Conservation (phyloP, 352 stramenopile species). For the Phytophthora cactorum region DNA sequence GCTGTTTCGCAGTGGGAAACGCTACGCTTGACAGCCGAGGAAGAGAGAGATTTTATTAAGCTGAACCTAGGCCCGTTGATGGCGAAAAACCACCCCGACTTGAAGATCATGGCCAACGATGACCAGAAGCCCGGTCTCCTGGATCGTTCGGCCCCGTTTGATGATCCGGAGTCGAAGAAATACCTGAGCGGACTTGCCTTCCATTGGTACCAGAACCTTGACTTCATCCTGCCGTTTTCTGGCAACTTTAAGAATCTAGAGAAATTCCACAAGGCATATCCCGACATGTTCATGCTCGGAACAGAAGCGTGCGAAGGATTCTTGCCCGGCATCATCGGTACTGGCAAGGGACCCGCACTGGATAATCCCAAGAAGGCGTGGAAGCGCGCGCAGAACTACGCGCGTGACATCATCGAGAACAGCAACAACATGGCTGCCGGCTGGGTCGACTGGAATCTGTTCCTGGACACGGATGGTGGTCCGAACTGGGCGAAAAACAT, state of each 20-base stretch:
- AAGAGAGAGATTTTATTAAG: constrained; percentile 66
- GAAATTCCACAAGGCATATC: constrained; percentile 53
- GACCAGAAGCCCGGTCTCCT: constrained; percentile 71
- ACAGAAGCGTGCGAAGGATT: constrained; percentile 81
- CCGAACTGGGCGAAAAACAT: constrained; percentile 79
- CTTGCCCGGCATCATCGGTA: constrained; percentile 50
- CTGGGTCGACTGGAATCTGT: constrained; percentile 92
- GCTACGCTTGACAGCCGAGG: constrained; percentile 35
- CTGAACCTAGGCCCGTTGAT: constrained; percentile 70
- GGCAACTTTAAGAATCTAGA: constrained; percentile 54
- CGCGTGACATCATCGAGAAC: constrained; percentile 87
- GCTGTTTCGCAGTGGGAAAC: constrained; percentile 51
- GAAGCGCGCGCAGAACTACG: constrained; percentile 75
- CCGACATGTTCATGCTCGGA: constrained; percentile 79
- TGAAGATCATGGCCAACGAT: constrained; percentile 80
- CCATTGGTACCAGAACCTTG: constrained; percentile 76
- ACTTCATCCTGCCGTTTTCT: constrained; percentile 38
- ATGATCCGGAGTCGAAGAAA: constrained; percentile 42
- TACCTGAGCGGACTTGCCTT: constrained; percentile 81
- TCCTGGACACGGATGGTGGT: constrained; percentile 66
- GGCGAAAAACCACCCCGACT: constrained; percentile 57
- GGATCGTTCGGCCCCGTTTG: constrained; percentile 40
- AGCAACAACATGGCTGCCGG: constrained; percentile 71
- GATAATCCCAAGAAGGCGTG: constrained; percentile 44
- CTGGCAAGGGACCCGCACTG: constrained; percentile 47